Percentiles rank a stretch among this genome's conserved stretches.
phyloP scores from a whole-genome alignment of 257 asterid species.

The Nicotiana knightiana region DNA sequence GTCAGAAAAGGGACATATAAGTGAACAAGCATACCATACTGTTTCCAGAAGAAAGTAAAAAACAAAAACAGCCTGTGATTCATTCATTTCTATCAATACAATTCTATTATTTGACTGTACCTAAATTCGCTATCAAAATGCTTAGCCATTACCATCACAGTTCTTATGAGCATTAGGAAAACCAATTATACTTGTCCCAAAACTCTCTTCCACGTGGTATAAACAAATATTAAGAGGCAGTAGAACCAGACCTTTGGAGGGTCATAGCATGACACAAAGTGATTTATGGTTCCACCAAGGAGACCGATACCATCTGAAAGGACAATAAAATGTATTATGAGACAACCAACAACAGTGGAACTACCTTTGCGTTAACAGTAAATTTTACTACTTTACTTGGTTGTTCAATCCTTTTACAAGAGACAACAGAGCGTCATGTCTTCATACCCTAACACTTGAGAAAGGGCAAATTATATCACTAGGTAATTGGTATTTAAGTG shows the following conservation, averaged over 20 bases:
- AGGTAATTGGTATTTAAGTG: neutral
- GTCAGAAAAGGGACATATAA: neutral
- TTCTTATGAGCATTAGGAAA: neutral
- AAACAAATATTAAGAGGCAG: neutral
- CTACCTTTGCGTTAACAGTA: neutral
- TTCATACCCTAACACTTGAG: neutral
- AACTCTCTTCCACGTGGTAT: neutral
- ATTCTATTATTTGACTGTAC: neutral
- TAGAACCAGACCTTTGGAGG: constrained; percentile 76
- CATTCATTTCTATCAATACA: neutral
- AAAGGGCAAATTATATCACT: neutral
- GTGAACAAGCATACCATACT: neutral
- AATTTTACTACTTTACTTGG: neutral
- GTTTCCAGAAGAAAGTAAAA: neutral
- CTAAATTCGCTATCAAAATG: neutral
- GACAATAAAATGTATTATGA: neutral
- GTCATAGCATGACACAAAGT: constrained; percentile 64
- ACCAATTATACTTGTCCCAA: neutral
- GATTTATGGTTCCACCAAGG: constrained; percentile 88
- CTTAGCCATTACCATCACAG: neutral
- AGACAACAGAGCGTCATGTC: neutral
- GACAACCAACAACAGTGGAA: neutral
- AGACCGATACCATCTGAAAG: constrained; percentile 94
- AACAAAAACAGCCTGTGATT: neutral
- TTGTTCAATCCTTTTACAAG: neutral